These are phyloP conservation scores for Alternaria ventricosa DNA, from an alignment of 2,329 filamentous ascomycete genomes.

Conservation along the genomic window DNA sequence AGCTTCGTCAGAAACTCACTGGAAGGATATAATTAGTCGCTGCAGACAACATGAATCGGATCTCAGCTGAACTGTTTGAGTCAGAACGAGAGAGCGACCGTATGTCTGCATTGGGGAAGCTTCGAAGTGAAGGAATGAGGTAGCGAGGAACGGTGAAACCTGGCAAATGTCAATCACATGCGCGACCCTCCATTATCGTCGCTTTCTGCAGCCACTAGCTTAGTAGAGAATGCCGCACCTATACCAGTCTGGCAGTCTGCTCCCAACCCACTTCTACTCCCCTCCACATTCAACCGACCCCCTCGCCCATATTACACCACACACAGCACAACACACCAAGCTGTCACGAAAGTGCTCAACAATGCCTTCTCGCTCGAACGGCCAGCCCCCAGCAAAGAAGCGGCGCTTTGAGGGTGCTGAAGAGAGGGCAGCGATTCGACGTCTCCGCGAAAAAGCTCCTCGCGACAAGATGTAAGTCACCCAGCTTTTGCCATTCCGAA, in stretches of 20 bases:
- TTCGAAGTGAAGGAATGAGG: not conserved
- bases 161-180: not conserved
- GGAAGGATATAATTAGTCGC: not conserved
- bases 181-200: not conserved
- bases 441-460: not conserved
- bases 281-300: not conserved
- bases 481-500: not conserved
- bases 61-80: fast-evolving
- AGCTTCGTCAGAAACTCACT: not conserved
- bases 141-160: not conserved
- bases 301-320: not conserved
- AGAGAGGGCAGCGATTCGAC: not conserved
- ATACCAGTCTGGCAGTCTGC: not conserved
- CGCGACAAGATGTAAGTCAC: not conserved
- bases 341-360: not conserved
- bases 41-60: not conserved
- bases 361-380: not conserved
- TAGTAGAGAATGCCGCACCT: not conserved
- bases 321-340: not conserved
- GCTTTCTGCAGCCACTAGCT: not conserved
- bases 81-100: not conserved
- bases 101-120: not conserved
- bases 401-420: not conserved
- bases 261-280: not conserved
- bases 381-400: not conserved